Percentiles rank a stretch among this genome's conserved stretches.
Conservation (phyloP, 1,284 basidiomycete genomes). For the Irpex sp. region DNA sequence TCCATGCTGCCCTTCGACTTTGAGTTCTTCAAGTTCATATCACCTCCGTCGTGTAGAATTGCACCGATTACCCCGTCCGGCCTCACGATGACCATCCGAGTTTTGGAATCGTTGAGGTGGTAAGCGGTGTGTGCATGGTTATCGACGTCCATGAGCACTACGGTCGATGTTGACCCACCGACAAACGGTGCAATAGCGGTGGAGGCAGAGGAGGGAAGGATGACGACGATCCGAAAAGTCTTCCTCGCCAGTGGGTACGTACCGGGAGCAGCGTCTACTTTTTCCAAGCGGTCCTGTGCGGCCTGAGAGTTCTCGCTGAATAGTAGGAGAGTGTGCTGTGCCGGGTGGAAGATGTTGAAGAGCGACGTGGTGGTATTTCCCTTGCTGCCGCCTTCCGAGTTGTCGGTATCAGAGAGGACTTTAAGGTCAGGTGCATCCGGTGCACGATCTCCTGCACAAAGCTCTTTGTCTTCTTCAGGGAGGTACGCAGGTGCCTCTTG, state of each 20-base stretch:
- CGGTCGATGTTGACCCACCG: neutral
- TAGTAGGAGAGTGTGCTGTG: constrained; percentile 20
- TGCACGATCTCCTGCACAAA: constrained; percentile 27
- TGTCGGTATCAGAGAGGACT: neutral
- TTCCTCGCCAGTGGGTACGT: neutral
- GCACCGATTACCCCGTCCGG: constrained; percentile 23
- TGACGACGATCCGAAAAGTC: constrained; percentile 8
- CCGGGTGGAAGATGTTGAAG: constrained; percentile 14
- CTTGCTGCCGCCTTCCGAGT: neutral
- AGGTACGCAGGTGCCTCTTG: constrained; percentile 4
- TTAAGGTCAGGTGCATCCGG: constrained; percentile 35
- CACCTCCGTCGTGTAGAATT: constrained; percentile 1
- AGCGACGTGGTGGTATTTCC: constrained; percentile 11
- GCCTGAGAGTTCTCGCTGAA: constrained; percentile 6
- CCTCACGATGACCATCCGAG: constrained; percentile 10
- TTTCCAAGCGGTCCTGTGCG: neutral
- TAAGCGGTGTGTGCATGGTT: constrained; percentile 15
- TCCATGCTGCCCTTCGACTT: too few species aligned
- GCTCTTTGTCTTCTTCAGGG: constrained; percentile 1
- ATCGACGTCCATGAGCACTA: constrained; percentile 10
- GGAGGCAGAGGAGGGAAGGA: neutral
- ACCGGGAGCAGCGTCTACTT: neutral
- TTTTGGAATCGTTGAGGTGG: neutral
- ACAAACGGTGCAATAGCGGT: neutral
- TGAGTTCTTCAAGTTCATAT: too few species aligned